Conservation (phyloP, 2,329 filamentous ascomycete species). For the Hansfordia pulvinata region DNA sequence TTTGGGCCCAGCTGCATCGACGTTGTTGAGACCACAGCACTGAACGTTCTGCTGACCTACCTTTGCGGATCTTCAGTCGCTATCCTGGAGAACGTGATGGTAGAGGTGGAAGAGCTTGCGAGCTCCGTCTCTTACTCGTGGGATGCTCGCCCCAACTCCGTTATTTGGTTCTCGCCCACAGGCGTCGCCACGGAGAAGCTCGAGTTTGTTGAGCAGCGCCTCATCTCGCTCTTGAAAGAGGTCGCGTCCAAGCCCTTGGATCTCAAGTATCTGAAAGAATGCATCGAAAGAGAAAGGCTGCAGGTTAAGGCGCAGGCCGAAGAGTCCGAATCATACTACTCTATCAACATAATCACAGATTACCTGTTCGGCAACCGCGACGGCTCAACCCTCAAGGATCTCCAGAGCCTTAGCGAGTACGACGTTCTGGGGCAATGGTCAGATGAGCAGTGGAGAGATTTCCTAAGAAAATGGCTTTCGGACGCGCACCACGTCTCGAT, state of each 20-base stretch:
- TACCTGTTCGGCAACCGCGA: constrained; percentile 82
- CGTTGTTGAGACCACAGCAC: constrained; percentile 50
- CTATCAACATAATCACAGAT: constrained; percentile 76
- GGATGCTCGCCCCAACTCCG: constrained; percentile 65
- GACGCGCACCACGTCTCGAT: constrained; percentile 81
- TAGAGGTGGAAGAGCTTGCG: constrained; percentile 84
- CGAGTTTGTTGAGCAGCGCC: constrained; percentile 67
- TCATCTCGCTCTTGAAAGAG: constrained; percentile 73
- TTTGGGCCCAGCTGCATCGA: constrained; percentile 76
- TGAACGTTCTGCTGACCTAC: constrained; percentile 73
- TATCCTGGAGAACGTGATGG: constrained; percentile 78
- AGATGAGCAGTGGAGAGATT: constrained; percentile 71
- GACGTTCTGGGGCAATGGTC: constrained; percentile 67
- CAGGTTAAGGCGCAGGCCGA: constrained; percentile 78
- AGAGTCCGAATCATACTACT: constrained; percentile 66
- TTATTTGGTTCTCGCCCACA: constrained; percentile 77
- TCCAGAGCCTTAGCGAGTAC: constrained; percentile 43
- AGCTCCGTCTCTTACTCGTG: constrained; percentile 72
- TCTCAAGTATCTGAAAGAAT: constrained; percentile 82
- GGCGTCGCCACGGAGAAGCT: constrained; percentile 82
- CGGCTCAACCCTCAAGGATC: constrained; percentile 57
- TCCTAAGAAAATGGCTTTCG: constrained; percentile 70
- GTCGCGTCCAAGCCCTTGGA: constrained; percentile 71
- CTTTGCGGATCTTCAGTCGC: constrained; percentile 89
- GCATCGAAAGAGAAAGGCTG: constrained; percentile 66